Evolutionary conservation across 495 filamentous ascomycete genomes (phyloP), one percentile per base, ranked within the genome.

Genomic region (Talaromyces wortmannii): DNA sequence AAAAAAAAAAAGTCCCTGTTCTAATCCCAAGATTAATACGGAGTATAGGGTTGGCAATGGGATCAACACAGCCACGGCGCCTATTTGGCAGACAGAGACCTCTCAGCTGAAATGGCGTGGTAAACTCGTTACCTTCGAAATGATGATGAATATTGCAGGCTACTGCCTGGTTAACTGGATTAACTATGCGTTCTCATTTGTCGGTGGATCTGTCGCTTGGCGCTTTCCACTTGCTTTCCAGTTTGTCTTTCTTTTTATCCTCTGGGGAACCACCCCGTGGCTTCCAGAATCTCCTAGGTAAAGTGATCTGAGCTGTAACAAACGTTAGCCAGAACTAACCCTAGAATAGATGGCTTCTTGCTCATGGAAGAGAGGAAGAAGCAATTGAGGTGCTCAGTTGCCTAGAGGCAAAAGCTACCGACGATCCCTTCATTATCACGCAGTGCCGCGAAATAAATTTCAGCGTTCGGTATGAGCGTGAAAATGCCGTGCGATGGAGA

Each of bases 81-180:
- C 85, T 10, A 75, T 85, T 6, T 88, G 81, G 82, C 82, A 87
- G 59, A 78, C 77, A 2, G 83, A 88, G 60, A 84, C 81, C 0
- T 78, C 81, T 0, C 77, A 83, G 55, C 72, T 75, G 0, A 72
- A 73, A 50, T 81, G 78, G 77, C 71, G 83, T 56, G 84, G 85
- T 40, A 78, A 80, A 53, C 64, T 86, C 16, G 78, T 85, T 16
- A 74, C 84, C 45, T 68, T 86, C 12, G 82, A 85, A 54, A 73
- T 84, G 69, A 78, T 79, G 23, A 65, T 83, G 67, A 85, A 85
- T 57, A 80, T 85, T 50, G 75, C 76, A 36, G 81, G 83, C 6
- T 84, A 81, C 59, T 71, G 64, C 16, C 57, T 81, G 5, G 63
- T 64, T 42, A 82, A 82, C 52, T 83, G 81, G 74, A 68, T 85